These are phyloP conservation scores for Groenewaldozyma sp. DNA, from an alignment of 1,139 yeast species.

Conservation along the genomic window DNA sequence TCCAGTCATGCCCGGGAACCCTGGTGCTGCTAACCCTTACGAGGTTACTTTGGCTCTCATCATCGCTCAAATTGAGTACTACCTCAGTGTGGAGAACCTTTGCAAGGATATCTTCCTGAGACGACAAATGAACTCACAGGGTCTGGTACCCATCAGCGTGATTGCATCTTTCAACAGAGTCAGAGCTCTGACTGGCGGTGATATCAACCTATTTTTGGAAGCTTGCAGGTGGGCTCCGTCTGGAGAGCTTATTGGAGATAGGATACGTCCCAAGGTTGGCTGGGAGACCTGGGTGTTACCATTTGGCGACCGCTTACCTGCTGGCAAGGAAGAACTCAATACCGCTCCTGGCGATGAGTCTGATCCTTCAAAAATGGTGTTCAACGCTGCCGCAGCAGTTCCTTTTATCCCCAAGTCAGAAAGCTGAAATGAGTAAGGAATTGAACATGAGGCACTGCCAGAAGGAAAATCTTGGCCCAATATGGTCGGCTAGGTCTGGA, in stretches of 20 bases:
- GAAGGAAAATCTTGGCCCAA: too few relatives aligned
- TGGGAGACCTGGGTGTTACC: slow-evolving; percentile 46
- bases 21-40: slow-evolving; percentile 13
- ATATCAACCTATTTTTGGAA: slow-evolving; percentile 37
- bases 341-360: slow-evolving; percentile 9
- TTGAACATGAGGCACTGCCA: too few relatives aligned
- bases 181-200: slow-evolving; percentile 47
- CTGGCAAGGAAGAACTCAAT: slow-evolving; percentile 30
- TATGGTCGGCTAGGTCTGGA: too few relatives aligned
- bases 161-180: slow-evolving; percentile 70
- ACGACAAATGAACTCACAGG: slow-evolving; percentile 68
- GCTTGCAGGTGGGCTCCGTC: slow-evolving; percentile 37
- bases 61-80: slow-evolving; percentile 66
- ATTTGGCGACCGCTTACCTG: slow-evolving; percentile 35
- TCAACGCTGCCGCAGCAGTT: slow-evolving; percentile 31
- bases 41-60: slow-evolving; percentile 26
- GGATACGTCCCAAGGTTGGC: slow-evolving; percentile 37
- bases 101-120: slow-evolving; percentile 72
- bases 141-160: slow-evolving; percentile 56
- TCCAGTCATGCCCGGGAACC: slow-evolving; percentile 9
- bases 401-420: slow-evolving; percentile 30
- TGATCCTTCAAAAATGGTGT: slow-evolving; percentile 23
- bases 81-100: slow-evolving; percentile 80
- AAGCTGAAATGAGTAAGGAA: too few relatives aligned
- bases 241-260: slow-evolving; percentile 39